Base-by-base conservation (phyloP, 768 basidiomycete species). In the Termitomyces sp. region DNA sequence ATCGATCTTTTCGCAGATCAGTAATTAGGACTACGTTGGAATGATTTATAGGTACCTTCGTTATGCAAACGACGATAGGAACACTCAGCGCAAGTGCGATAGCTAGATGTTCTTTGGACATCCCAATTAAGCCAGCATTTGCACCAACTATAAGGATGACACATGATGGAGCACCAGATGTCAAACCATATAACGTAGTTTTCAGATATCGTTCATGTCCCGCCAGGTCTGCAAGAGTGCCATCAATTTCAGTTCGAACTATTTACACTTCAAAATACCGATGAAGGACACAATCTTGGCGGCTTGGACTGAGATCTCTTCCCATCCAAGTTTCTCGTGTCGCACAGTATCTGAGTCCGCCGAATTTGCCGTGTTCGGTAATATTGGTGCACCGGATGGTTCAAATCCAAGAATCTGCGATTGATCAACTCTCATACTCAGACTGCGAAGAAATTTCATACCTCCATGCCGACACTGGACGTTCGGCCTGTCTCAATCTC, bases 381-480 rank as follows among this genome's bases (percentile, higher is more conserved):
- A 76, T 64, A 97, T 88, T 9, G 94, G 87, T 42, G 77, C 73
- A 13, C 94, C 93, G 24, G 80, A 79, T 3, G 85, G 82, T 18
- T 83, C 85, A 65, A 96, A 98, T 1, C 95, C 95, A 12, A 98
- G 76, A 55, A 97, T 96, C 92, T 94, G 61, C 14, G 47, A 16
- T 9, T 28, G 24, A 59, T 45, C 30, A 59, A 33, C 14, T 38
- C 43, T 45, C n/a, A 6, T 8, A 43, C 6, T 52, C 33, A 10
- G 43, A 43, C 35, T 7, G 10, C 22, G 6, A 43, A 28, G 13
- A 24, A 12, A 24, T 6, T 16, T 12, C 12, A 58, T 60, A 94
- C 93, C 81, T 99, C 97, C 88, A 97, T 95, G 22, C 97, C 97
- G 44, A 98, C 92, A 60, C 90, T 93, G 24, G 91, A 94, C 0